phyloP scores from a whole-genome alignment of 1,284 basidiomycete species.

The Rhodotorula sp. region DNA sequence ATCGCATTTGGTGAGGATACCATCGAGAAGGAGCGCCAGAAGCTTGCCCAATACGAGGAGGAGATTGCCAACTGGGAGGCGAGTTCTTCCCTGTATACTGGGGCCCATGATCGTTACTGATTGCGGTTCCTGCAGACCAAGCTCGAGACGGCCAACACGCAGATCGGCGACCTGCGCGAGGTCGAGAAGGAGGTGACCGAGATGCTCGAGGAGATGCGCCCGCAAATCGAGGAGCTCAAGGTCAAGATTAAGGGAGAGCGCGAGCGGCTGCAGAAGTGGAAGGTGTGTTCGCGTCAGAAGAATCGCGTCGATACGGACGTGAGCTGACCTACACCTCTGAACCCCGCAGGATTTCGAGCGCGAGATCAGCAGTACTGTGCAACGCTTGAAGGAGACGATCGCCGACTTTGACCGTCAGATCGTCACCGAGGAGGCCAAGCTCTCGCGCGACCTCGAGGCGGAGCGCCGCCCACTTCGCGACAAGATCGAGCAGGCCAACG shows the following conservation, averaged over 20 bases:
- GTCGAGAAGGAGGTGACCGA: constrained; percentile 49
- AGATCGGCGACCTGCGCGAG: constrained; percentile 55
- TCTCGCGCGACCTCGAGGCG: constrained; percentile 60
- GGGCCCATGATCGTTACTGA: not conserved
- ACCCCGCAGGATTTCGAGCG: constrained; percentile 21
- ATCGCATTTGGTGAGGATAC: constrained; percentile 32
- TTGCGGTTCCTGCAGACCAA: not conserved
- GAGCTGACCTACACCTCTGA: not conserved
- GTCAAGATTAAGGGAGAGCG: constrained; percentile 58
- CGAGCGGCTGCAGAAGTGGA: constrained; percentile 55
- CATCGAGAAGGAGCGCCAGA: constrained; percentile 47
- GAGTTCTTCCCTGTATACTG: not conserved
- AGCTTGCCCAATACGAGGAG: constrained; percentile 48
- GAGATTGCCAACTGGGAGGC: constrained; percentile 31
- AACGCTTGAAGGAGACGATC: constrained; percentile 57
- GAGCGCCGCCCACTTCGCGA: constrained; percentile 49
- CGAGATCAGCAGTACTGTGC: constrained; percentile 14
- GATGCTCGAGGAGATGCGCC: constrained; percentile 20
- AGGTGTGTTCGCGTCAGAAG: constrained; percentile 51
- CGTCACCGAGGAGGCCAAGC: constrained; percentile 59
- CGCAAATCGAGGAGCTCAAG: constrained; percentile 37
- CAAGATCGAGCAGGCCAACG: constrained; percentile 21
- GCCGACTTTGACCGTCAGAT: constrained; percentile 60
- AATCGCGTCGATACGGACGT: fast-evolving
- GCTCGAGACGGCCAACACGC: constrained; percentile 53